Evolutionary conservation across 352 stramenopile species (phyloP), one percentile per base, ranked within the genome.

Genomic region (Phytophthora cactorum): DNA sequence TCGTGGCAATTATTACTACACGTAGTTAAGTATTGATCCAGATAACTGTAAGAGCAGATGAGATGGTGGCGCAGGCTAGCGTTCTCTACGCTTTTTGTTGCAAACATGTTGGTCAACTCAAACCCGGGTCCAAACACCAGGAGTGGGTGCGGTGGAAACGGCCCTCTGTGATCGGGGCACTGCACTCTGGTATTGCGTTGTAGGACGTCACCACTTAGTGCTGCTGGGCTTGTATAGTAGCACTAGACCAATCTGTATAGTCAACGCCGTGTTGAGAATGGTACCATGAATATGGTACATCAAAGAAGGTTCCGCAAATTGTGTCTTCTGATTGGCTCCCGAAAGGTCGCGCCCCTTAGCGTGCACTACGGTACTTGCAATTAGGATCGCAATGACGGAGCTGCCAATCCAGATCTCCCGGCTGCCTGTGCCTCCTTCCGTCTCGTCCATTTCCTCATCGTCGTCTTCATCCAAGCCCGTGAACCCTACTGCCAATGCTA

Each of bases 391-490:
- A 34, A 73, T 74, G 65, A 58, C 53, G 17, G 66, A 78, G 70
- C 56, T 78, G 9, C 50, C 70, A 17, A 69, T 75, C 55, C 60
- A 63, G 39, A 52, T 78, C 36, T 66, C 60, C 15, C 38, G 52
- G 9, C 36, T 76, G 55, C 54, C 63, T 5, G 41, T 63, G 45
- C 51, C 55, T 1, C 49, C 63, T 34, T 29, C 53, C 1, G 25
- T 17, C 12, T 47, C 41, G 15, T 15, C 41, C 5, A 27, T 47
- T n/a, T 8, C 12, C 39, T 27, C 45, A 6, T n/a, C 45, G 3
- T 5, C 34, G 8, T 41, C 46, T 31, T 14, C 51, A 4, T 14
- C 36, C 12, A 70, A 51, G 36, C 9, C 41, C 1, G 36, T 39
- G 29, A 60, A 44, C 7, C 34, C 53, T 15, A 72, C n/a, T 3